These are phyloP conservation scores for Hortaea sp. DNA, from an alignment of 2,329 filamentous ascomycete genomes.

Conservation along the genomic window DNA sequence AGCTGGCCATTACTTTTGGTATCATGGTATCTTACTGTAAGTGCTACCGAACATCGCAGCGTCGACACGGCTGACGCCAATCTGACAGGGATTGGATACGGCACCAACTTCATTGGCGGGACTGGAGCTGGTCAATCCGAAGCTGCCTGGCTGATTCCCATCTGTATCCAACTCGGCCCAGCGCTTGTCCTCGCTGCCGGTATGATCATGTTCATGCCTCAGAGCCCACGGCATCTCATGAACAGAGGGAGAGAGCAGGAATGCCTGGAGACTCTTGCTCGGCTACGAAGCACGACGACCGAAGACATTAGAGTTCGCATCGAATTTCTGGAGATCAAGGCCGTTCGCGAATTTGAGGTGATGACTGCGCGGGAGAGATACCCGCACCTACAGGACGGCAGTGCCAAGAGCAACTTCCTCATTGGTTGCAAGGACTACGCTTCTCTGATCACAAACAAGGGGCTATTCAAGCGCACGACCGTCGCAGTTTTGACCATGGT, in stretches of 20 bases:
- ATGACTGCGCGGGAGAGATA: conserved; percentile 55
- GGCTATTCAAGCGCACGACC: conserved; percentile 56
- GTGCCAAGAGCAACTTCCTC: conserved; percentile 13
- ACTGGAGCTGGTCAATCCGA: conserved; percentile 50
- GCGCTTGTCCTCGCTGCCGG: conserved; percentile 56
- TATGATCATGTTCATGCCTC: conserved; percentile 72
- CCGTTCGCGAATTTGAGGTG: conserved; percentile 66
- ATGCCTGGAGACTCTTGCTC: conserved; percentile 51
- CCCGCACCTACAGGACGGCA: conserved; percentile 37
- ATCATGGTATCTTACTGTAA: conserved; percentile 36
- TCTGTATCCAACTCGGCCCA: conserved; percentile 57
- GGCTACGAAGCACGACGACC: conserved; percentile 48
- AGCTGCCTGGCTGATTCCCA: conserved; percentile 64
- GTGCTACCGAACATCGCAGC: not conserved
- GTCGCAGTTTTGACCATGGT: conserved; percentile 42
- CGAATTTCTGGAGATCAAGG: conserved; percentile 74
- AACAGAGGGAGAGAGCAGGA: conserved; percentile 60
- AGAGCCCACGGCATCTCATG: conserved; percentile 63
- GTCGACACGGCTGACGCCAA: not conserved
- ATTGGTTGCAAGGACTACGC: conserved; percentile 12
- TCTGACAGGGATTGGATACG: conserved; percentile 19
- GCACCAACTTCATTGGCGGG: conserved; percentile 36
- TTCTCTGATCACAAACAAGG: conserved; percentile 47
- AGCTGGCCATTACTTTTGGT: conserved; percentile 49
- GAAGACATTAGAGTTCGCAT: conserved; percentile 59